These are phyloP conservation scores for Echium plantagineum DNA, from an alignment of 257 asterid species.

Conservation along the genomic window DNA sequence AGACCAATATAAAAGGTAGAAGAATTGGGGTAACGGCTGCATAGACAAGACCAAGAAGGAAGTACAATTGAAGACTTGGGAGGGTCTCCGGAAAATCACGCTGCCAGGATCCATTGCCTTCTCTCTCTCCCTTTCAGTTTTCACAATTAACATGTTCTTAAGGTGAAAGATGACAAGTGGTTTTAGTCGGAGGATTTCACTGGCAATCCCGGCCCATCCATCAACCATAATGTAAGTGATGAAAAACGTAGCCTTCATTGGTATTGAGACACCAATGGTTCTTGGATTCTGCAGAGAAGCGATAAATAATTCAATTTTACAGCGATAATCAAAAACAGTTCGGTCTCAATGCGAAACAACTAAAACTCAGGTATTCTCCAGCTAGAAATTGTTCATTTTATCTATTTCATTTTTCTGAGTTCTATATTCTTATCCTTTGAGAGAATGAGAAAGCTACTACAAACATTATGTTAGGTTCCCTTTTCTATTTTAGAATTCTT, in stretches of 20 bases:
- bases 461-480: too few relatives aligned
- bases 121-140: conserved; percentile 77
- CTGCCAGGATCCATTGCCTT: conserved; percentile 90
- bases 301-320: not conserved
- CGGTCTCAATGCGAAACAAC: not conserved
- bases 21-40: too few relatives aligned
- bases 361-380: too few relatives aligned
- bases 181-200: conserved; percentile 78
- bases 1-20: too few relatives aligned
- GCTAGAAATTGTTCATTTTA: too few relatives aligned
- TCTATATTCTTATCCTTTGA: too few relatives aligned
- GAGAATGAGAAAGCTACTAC: too few relatives aligned
- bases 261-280: conserved; percentile 91
- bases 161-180: conserved; percentile 68
- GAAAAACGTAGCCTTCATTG: conserved; percentile 95
- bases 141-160: conserved; percentile 73
- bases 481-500: too few relatives aligned
- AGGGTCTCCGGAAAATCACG: conserved; percentile 61
- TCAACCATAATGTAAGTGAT: conserved; percentile 90
- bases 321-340: not conserved
- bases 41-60: too few relatives aligned
- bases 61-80: conserved; percentile 68
- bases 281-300: conserved; percentile 57
- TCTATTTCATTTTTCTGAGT: too few relatives aligned
- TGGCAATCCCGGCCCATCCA: conserved; percentile 94